phyloP scores from a whole-genome alignment of 768 basidiomycete genomes.

The Tulasnella sp. region DNA sequence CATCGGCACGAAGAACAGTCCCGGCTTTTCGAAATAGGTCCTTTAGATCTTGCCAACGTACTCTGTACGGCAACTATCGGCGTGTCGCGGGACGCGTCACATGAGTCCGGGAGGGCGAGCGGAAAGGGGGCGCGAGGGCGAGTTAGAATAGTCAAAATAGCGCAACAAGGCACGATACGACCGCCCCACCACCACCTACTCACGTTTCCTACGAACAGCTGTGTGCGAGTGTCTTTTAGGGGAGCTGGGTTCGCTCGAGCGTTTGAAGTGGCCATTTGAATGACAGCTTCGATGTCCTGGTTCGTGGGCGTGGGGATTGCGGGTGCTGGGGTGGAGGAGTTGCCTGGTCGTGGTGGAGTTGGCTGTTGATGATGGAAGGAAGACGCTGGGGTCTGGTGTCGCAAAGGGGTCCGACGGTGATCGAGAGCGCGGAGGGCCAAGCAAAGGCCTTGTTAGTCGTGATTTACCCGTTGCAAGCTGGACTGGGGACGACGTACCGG shows the following conservation, averaged over 20 bases:
- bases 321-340: not conserved
- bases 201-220: conserved; percentile 95
- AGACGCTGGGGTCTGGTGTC: not conserved
- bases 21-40: conserved; percentile 95
- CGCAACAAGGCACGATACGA: not conserved
- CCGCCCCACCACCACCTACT: conserved; percentile 28
- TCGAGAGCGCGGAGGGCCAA: not conserved
- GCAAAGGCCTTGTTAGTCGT: not conserved
- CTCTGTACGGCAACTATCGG: conserved; percentile 82
- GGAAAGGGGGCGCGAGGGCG: conserved; percentile 15
- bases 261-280: conserved; percentile 79
- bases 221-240: conserved; percentile 79
- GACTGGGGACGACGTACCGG: not conserved
- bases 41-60: conserved; percentile 98
- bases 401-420: not conserved
- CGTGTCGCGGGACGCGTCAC: not conserved
- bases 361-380: not conserved
- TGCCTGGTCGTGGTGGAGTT: not conserved
- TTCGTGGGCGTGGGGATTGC: conserved; percentile 31
- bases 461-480: not conserved
- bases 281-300: conserved; percentile 88
- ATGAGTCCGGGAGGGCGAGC: no score
- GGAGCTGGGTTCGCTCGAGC: conserved; percentile 32
- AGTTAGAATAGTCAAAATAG: conserved; percentile 11
- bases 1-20: conserved; percentile 65